phyloP scores from a whole-genome alignment of 257 asterid species.

The Knoxia roxburghii region DNA sequence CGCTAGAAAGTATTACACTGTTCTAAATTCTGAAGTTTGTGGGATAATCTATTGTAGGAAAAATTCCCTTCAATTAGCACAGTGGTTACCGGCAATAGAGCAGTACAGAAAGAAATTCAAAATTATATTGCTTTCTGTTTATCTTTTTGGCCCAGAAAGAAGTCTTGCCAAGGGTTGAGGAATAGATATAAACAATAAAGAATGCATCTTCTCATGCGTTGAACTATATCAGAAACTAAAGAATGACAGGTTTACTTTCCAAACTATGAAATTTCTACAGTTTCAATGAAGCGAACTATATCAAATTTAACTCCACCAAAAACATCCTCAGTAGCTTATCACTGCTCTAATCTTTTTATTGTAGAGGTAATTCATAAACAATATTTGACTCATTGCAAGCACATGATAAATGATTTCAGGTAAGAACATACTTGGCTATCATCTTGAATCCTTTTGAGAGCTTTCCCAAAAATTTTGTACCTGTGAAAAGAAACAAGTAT shows the following conservation, averaged over 20 bases:
- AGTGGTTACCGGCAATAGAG: not conserved
- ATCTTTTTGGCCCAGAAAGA: not conserved
- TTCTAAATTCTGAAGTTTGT: not conserved
- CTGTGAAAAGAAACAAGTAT: conserved; percentile 29
- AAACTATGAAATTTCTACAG: not conserved
- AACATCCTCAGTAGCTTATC: not conserved
- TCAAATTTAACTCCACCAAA: not conserved
- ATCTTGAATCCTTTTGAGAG: conserved; percentile 76
- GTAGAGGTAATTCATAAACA: conserved; percentile 8
- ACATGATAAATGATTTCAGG: not conserved
- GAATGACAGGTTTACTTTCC: not conserved
- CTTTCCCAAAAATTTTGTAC: conserved; percentile 79
- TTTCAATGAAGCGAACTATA: not conserved
- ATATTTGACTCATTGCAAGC: not conserved
- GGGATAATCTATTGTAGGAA: not conserved
- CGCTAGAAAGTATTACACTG: not conserved
- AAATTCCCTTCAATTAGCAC: not conserved
- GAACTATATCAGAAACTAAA: not conserved
- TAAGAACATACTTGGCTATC: conserved; percentile 62
- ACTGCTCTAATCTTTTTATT: not conserved
- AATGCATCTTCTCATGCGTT: not conserved
- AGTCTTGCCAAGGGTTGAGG: not conserved
- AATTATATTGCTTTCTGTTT: not conserved
- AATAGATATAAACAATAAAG: conserved; percentile 1
- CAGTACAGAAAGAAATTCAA: not conserved